These are phyloP conservation scores for Lichenothelia convexa DNA, from an alignment of 495 filamentous ascomycete species.

Conservation along the genomic window DNA sequence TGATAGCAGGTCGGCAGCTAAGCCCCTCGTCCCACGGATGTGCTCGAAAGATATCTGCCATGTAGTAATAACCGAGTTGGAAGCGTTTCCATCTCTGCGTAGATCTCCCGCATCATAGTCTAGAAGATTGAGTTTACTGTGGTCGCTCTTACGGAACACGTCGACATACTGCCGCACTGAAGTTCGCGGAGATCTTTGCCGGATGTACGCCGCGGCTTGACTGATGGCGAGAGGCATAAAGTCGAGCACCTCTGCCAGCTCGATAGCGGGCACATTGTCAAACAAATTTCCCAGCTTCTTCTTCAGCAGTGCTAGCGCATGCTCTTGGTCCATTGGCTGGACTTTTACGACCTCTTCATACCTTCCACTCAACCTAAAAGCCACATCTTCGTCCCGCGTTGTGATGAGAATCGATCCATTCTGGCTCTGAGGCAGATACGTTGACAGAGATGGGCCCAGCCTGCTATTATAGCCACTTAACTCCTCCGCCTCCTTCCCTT, in stretches of 20 bases:
- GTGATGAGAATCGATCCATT: conserved; percentile 26
- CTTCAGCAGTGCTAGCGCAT: neutral
- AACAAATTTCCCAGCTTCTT: conserved; percentile 4
- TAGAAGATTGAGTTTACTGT: conserved; percentile 21
- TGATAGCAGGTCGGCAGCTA: conserved; percentile 11
- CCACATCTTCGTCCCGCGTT: conserved; percentile 16
- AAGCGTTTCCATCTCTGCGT: conserved; percentile 23
- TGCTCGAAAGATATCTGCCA: too few relatives aligned
- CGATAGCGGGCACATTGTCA: conserved; percentile 1
- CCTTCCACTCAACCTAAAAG: neutral
- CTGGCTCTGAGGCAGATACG: conserved; percentile 14
- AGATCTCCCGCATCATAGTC: conserved; percentile 19
- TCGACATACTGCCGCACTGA: conserved; percentile 21
- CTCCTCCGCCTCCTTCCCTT: conserved; percentile 5
- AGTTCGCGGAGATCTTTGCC: conserved; percentile 11
- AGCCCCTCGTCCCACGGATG: conserved; percentile 16
- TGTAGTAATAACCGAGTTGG: conserved; percentile 28
- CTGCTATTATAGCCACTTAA: neutral
- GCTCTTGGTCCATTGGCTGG: conserved; percentile 12
- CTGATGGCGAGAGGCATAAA: conserved; percentile 31
- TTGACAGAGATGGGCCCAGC: neutral
- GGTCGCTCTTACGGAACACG: conserved; percentile 21
- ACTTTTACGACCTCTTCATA: conserved; percentile 1
- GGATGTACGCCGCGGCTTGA: conserved; percentile 32
- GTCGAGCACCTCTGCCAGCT: conserved; percentile 24